These are phyloP conservation scores for Eleusine coracana DNA, from an alignment of 176 grass and related monocot genomes.

Conservation along the genomic window DNA sequence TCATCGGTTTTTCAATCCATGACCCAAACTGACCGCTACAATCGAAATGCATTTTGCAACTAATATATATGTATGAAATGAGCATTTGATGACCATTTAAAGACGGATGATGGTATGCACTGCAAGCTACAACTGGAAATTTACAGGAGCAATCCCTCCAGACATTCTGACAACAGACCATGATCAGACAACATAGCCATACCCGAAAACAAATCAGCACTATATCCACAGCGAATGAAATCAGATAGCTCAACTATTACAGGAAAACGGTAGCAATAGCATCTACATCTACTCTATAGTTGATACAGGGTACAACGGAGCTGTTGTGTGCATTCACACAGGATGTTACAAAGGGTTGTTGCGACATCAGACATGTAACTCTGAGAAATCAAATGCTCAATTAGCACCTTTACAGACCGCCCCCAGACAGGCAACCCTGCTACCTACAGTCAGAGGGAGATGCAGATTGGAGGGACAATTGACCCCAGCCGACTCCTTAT, in stretches of 20 bases:
- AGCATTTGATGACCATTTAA: background rate
- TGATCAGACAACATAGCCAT: background rate
- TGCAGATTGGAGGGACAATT: conserved; percentile 4
- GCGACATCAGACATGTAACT: conserved; percentile 23
- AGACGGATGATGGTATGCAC: background rate
- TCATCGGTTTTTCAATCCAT: too few relatives aligned
- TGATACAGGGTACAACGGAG: conserved; percentile 33
- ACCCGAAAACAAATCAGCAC: conserved; percentile 1
- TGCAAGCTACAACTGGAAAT: background rate
- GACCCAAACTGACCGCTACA: background rate
- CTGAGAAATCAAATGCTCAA: conserved; percentile 34
- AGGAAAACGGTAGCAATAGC: conserved; percentile 33
- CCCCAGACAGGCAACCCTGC: conserved; percentile 30
- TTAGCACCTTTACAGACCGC: conserved; percentile 46
- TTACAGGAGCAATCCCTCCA: background rate
- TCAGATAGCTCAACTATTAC: conserved; percentile 22
- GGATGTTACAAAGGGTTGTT: conserved; percentile 22
- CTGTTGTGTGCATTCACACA: conserved; percentile 18
- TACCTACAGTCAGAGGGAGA: conserved; percentile 38
- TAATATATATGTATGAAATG: background rate
- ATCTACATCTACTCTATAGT: conserved; percentile 34
- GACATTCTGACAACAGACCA: background rate
- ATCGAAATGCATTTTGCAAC: background rate
- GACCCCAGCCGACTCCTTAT: conserved; percentile 35
- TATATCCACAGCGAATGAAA: conserved; percentile 31